Percentiles rank a stretch among this genome's conserved stretches.
These are phyloP conservation scores for Dendryphion nanum DNA, from an alignment of 2,329 filamentous ascomycete species.

Conservation along the genomic window DNA sequence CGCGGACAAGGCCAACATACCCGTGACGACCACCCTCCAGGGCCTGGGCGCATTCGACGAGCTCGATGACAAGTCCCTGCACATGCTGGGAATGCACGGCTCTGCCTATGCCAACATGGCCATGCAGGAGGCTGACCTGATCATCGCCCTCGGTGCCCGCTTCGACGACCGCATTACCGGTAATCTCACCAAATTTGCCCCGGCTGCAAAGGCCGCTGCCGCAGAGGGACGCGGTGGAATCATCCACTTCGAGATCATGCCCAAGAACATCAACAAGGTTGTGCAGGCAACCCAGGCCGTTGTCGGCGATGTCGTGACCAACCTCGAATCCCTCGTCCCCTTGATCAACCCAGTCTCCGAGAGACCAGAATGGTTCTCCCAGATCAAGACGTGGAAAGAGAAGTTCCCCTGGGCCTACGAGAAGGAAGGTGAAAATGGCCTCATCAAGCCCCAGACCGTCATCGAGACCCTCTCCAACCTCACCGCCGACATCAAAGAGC, in stretches of 20 bases:
- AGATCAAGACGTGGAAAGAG: slow-evolving; percentile 88
- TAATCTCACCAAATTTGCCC: slow-evolving; percentile 82
- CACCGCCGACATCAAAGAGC: slow-evolving; percentile 74
- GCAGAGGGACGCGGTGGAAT: slow-evolving; percentile 87
- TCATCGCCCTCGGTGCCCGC: slow-evolving; percentile 88
- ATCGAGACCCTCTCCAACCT: slow-evolving; percentile 88
- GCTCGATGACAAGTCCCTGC: slow-evolving; percentile 86
- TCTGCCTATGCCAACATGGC: slow-evolving; percentile 97
- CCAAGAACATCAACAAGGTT: slow-evolving; percentile 99
- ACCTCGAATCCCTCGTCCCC: slow-evolving; percentile 73
- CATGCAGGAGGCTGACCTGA: slow-evolving; percentile 94
- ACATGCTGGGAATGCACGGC: slow-evolving; percentile 99
- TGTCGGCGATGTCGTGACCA: slow-evolving; percentile 84
- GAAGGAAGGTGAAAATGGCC: slow-evolving; percentile 68
- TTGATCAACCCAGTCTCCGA: slow-evolving; percentile 63
- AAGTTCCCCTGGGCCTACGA: slow-evolving; percentile 89
- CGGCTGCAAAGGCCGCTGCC: slow-evolving; percentile 80
- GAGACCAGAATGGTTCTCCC: slow-evolving; percentile 80
- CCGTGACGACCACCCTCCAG: slow-evolving; percentile 93
- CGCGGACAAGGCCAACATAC: slow-evolving; percentile 86
- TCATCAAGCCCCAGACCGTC: slow-evolving; percentile 92
- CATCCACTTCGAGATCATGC: slow-evolving; percentile 96
- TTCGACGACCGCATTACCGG: slow-evolving; percentile 95
- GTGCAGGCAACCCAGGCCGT: slow-evolving; percentile 94
- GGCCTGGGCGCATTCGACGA: slow-evolving; percentile 92